These are phyloP conservation scores for Pinus albicaulis DNA, from an alignment of 75 land plant genomes.

Conservation along the genomic window DNA sequence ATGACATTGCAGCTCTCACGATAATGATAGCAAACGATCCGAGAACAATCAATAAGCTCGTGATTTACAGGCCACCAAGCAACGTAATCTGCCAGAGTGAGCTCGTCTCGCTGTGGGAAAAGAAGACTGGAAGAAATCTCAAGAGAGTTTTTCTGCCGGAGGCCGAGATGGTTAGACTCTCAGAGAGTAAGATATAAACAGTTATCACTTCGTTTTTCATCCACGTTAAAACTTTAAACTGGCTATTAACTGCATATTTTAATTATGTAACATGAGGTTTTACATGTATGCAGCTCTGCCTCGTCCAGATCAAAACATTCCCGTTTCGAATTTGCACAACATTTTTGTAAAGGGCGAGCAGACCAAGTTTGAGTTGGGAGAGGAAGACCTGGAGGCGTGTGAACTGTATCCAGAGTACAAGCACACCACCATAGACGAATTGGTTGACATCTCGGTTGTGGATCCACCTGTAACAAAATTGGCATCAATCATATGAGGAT, in stretches of 20 bases:
- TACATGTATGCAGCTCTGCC: slow-evolving; percentile 22
- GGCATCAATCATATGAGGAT: slow-evolving; percentile 11
- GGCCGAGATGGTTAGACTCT: slow-evolving; percentile 24
- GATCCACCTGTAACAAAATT: slow-evolving; percentile 11
- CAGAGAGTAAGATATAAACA: slow-evolving; percentile 22
- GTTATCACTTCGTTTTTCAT: not conserved
- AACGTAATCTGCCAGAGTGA: slow-evolving; percentile 39
- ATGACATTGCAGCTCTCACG: slow-evolving; percentile 35
- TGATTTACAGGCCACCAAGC: slow-evolving; percentile 28
- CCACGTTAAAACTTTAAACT: not conserved
- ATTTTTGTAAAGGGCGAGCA: slow-evolving; percentile 33
- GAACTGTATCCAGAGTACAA: slow-evolving; percentile 41
- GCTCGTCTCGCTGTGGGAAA: slow-evolving; percentile 34
- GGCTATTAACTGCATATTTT: not conserved
- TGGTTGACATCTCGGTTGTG: slow-evolving; percentile 8
- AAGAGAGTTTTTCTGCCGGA: slow-evolving; percentile 27
- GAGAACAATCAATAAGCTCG: slow-evolving; percentile 11
- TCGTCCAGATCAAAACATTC: slow-evolving; percentile 25
- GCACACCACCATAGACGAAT: slow-evolving; percentile 27
- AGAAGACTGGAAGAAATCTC: slow-evolving; percentile 27
- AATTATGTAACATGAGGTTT: not conserved
- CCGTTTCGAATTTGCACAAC: slow-evolving; percentile 24
- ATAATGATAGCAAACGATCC: slow-evolving; percentile 34
- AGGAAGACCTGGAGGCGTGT: slow-evolving; percentile 29
- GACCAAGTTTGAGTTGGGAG: slow-evolving; percentile 21